Percentiles rank a stretch among this genome's conserved stretches.
Evolutionary conservation across 169 alveolate species (phyloP).

Genomic region (Cryptosporidium sp.): DNA sequence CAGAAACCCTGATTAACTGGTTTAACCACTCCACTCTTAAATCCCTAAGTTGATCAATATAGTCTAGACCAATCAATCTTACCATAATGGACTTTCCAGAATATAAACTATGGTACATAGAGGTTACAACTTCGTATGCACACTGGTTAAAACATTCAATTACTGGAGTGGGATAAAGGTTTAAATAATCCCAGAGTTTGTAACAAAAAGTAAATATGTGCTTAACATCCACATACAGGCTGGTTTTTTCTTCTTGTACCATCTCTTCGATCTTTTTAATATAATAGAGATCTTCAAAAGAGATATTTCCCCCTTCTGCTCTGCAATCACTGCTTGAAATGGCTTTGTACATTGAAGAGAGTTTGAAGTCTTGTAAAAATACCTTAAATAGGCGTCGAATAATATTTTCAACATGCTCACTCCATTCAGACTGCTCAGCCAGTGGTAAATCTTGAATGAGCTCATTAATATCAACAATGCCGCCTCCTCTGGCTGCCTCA

Average conservation of each 20-base stretch:
- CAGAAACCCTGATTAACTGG: constrained; percentile 93
- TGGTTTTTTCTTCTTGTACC: constrained; percentile 87
- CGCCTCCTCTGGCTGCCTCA: constrained; percentile 84
- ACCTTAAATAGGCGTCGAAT: constrained; percentile 79
- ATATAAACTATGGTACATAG: constrained; percentile 85
- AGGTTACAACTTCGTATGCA: constrained; percentile 83
- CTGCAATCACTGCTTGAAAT: constrained; percentile 76
- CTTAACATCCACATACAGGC: constrained; percentile 84
- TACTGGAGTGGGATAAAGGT: constrained; percentile 76
- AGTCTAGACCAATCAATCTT: constrained; percentile 83
- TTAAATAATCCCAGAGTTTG: constrained; percentile 66
- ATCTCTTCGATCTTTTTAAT: constrained; percentile 84
- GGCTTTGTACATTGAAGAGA: constrained; percentile 67
- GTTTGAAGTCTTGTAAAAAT: constrained; percentile 76
- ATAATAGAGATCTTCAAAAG: constrained; percentile 79
- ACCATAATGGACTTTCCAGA: constrained; percentile 84
- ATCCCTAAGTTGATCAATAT: constrained; percentile 90
- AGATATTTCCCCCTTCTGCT: constrained; percentile 64
- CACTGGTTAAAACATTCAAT: constrained; percentile 68
- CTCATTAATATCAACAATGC: constrained; percentile 80
- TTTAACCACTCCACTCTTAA: constrained; percentile 93
- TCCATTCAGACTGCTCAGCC: constrained; percentile 88
- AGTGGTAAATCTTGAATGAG: constrained; percentile 70
- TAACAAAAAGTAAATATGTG: constrained; percentile 79
- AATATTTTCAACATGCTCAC: constrained; percentile 84